Evolutionary conservation across 164 flowering plant genomes (phyloP).

Genomic region (Piper longum): DNA sequence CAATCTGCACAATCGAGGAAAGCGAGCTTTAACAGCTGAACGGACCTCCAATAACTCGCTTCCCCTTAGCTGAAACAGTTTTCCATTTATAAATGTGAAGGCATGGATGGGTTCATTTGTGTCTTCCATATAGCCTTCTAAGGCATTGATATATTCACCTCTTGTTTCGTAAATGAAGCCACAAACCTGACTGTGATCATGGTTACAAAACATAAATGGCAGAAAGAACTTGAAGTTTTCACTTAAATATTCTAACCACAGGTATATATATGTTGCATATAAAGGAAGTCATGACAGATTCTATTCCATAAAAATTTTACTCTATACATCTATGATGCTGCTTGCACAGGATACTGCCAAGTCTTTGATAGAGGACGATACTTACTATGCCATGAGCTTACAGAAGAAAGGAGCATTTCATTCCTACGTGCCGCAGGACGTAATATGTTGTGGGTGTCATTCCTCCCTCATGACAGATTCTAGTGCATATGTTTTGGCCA

Average conservation of each 20-base stretch:
- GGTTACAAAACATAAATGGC: neutral
- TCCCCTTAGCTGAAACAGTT: constrained; percentile 24
- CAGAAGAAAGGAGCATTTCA: constrained; percentile 88
- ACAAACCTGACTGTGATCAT: constrained; percentile 42
- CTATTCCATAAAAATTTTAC: neutral
- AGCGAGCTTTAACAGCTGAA: constrained; percentile 55
- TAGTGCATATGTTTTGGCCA: constrained; percentile 62
- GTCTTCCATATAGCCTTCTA: constrained; percentile 79
- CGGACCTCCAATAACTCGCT: constrained; percentile 37
- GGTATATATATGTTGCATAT: neutral
- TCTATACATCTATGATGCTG: neutral
- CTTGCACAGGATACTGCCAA: constrained; percentile 75
- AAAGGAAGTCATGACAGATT: neutral
- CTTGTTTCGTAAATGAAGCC: constrained; percentile 55
- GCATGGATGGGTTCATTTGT: constrained; percentile 79
- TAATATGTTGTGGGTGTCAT: constrained; percentile 60
- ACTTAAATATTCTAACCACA: neutral
- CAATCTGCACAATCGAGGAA: constrained; percentile 11
- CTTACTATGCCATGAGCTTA: constrained; percentile 76
- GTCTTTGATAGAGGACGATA: constrained; percentile 85
- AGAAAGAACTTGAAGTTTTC: neutral
- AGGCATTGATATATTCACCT: constrained; percentile 50
- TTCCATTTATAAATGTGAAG: constrained; percentile 56
- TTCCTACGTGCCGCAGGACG: constrained; percentile 72
- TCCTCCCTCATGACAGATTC: constrained; percentile 39